A percentile compares a stretch with the other conserved stretches of the same genome.
phyloP scores from a whole-genome alignment of 2,329 filamentous ascomycete genomes.

The Colletotrichum lentis region DNA sequence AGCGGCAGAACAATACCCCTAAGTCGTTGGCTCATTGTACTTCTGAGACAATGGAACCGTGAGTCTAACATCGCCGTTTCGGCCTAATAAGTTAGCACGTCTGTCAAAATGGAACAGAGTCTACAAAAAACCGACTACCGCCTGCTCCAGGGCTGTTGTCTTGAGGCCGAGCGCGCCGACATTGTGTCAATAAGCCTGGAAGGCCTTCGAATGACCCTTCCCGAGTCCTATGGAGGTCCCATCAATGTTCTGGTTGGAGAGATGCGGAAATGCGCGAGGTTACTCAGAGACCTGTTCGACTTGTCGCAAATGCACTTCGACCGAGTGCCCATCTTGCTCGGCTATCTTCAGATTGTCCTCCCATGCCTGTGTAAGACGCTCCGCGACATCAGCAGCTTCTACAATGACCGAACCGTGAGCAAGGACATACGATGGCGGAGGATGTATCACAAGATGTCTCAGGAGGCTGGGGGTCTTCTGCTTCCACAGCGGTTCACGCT shows the following conservation, averaged over 20 bases:
- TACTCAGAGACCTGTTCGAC: constrained; percentile 64
- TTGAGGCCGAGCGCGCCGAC: constrained; percentile 63
- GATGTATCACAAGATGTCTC: constrained; percentile 65
- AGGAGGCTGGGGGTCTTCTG: constrained; percentile 60
- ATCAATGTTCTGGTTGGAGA: constrained; percentile 59
- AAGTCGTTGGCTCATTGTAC: background rate
- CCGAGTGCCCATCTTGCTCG: constrained; percentile 60
- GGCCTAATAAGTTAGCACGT: background rate
- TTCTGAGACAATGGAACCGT: constrained; percentile 11
- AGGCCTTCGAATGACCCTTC: constrained; percentile 56
- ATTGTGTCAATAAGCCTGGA: constrained; percentile 58
- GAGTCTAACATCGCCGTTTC: constrained; percentile 17
- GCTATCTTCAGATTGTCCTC: constrained; percentile 65
- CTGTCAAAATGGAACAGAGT: constrained; percentile 38
- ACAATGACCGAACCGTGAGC: constrained; percentile 59
- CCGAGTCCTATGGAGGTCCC: constrained; percentile 55
- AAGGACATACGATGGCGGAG: constrained; percentile 63
- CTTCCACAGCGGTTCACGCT: constrained; percentile 63
- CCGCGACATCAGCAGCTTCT: constrained; percentile 60
- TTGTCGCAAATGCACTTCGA: constrained; percentile 60
- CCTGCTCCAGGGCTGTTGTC: constrained; percentile 61
- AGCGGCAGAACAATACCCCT: background rate
- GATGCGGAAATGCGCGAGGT: constrained; percentile 53
- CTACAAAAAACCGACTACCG: constrained; percentile 45
- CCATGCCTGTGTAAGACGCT: constrained; percentile 64